phyloP scores from a whole-genome alignment of 345 rosid species.

The Kandelia obovata region DNA sequence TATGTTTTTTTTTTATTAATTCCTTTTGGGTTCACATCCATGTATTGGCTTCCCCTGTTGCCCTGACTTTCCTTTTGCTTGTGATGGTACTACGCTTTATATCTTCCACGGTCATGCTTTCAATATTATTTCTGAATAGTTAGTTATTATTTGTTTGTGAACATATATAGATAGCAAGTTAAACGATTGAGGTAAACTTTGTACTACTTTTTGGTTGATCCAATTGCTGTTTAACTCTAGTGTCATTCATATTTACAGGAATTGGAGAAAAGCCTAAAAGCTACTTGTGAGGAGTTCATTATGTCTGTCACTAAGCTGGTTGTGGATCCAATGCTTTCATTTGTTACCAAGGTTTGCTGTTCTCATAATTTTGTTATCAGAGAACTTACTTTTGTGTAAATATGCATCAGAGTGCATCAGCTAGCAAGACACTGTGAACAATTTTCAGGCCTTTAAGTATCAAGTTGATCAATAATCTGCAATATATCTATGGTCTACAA shows the following conservation, averaged over 20 bases:
- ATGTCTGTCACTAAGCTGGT: slow-evolving; percentile 92
- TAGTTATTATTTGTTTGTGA: neutral
- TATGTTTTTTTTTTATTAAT: no score
- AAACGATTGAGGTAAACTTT: neutral
- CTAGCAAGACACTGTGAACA: neutral
- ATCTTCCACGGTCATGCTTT: no score
- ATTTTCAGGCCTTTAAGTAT: neutral
- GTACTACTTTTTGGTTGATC: neutral
- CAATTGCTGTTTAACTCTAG: neutral
- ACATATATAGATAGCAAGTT: neutral
- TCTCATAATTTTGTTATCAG: slow-evolving; percentile 3
- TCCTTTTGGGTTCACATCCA: no score
- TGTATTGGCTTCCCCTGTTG: no score
- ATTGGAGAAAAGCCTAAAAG: slow-evolving; percentile 87
- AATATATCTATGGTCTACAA: no score
- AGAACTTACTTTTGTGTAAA: neutral
- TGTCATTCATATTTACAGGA: slow-evolving; percentile 47
- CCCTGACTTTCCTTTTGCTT: no score
- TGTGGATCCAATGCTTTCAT: slow-evolving; percentile 98
- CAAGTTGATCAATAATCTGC: no score
- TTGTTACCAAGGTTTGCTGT: slow-evolving; percentile 77
- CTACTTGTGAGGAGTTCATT: slow-evolving; percentile 97
- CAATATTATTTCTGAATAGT: neutral
- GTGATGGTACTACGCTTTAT: no score
- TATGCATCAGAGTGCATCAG: slow-evolving; percentile 2